Base-by-base conservation (phyloP, 306 rosid species). In the Corylus avellana region DNA sequence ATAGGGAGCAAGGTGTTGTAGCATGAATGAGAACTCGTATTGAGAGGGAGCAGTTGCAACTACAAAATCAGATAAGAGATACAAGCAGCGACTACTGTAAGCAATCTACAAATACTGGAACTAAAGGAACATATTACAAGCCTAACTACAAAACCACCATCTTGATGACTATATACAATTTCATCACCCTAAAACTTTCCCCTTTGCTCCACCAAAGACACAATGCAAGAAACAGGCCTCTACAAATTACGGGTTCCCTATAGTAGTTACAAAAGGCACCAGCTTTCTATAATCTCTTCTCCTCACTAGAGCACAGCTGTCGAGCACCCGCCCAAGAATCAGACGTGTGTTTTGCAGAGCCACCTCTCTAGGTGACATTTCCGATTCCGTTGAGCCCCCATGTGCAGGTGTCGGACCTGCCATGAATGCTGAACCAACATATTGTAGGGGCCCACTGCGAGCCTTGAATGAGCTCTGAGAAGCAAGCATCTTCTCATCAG, bases 381-480 rank as follows among this genome's bases (percentile, higher is more conserved):
- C 98, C 0, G 94, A 66, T 54, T 92, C 98, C 7, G 78, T 82
- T 54, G 88, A 20, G 29, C 77, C 86, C 57, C 87, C 85, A 1
- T 84, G 94, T 13, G 80, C 83, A 17, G 80, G 75, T 16, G 80
- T 72, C 29, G 88, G 74, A 79, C 84, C 78, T 7, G 85, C 56
- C 39, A 84, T 85, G 25, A 80, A 73, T 10, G 84, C 90, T 16
- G 92, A 83, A 70, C 93, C 88, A 58, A 88, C 78, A 79, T 89
- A 92, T 55, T 96, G 99, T 70, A 96, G 80, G 12, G 97, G 98
- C 39, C 99, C 99, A 75, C 99, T 96, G 58, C 99, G 96, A 59
- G 94, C 98, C 86, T 93, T 96, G 77, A 96, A 96, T 7, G 98
- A 93, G 74, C 90, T 85, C 83, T 93, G 99, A 57, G 97, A 86